Base-by-base conservation (phyloP, 73 alveolate species). In the Blepharisma stoltei region DNA sequence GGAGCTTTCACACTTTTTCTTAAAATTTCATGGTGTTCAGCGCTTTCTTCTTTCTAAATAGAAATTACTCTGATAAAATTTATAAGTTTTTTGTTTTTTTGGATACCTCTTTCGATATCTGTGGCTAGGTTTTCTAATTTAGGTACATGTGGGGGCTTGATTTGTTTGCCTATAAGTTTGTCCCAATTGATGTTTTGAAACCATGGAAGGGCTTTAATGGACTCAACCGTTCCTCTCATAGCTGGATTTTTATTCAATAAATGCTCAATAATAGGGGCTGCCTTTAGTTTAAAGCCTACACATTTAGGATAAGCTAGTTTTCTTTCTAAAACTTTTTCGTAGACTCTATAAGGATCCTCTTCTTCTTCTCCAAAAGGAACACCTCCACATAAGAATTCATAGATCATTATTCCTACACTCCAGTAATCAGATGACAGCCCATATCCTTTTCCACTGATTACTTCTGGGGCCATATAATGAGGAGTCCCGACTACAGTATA, bases 161-260 rank as follows among this genome's bases (percentile, higher is more conserved):
- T 38, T 60, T 60, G 48, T 25, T 20, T 8, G 38, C 49, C 14
- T 25, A 60, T 18, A 1, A 60, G 46, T 9, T 14, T 8, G 11
- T 60, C 73, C 73, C 73, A 87, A 82, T 88, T 92, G 11, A 93
- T 67, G 71, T 87, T 88, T 66, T 81, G 80, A 70, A 94, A 94
- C 88, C 93, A 94, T 32, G 92, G 94, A 84, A 92, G 97, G 6
- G 87, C 83, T 49, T 92, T 78, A 48, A 94, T 70, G 11, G 87
- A 95, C 0, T 55, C 44, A 50, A 76, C 53, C 18, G 70, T 81
- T 43, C 83, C 76, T 38, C 89, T 49, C 6, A 81, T 50, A 27
- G 37, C 86, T 49, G 89, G 89, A 27, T 76, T 81, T 18, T 45
- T 75, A 77, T 76, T 77, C 54, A 81, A 27, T 5, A 81, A 52